Conservation (phyloP, 305 asterid species). For the Solanum hybrid region DNA sequence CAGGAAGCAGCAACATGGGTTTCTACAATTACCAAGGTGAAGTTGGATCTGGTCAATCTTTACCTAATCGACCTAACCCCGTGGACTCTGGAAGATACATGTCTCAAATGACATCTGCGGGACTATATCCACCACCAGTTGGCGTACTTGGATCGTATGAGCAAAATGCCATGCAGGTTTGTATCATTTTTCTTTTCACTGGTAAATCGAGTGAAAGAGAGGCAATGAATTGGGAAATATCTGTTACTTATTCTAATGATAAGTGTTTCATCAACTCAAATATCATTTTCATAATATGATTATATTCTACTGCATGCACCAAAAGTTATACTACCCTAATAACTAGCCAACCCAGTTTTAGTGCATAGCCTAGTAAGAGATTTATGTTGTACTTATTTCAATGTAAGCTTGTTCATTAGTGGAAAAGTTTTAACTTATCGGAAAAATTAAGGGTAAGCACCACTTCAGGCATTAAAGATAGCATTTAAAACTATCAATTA, state of each 20-base stretch:
- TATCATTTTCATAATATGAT: background rate
- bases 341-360: background rate
- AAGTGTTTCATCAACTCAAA: background rate
- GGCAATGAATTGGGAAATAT: background rate
- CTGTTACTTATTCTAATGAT: background rate
- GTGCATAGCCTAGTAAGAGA: background rate
- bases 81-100: slow-evolving; percentile 65
- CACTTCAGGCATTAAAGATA: background rate
- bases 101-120: slow-evolving; percentile 75
- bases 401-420: background rate
- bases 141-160: slow-evolving; percentile 95
- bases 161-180: slow-evolving; percentile 84
- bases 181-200: slow-evolving; percentile 10
- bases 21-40: slow-evolving; percentile 72
- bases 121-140: slow-evolving; percentile 68
- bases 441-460: background rate
- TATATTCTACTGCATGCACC: background rate
- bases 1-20: slow-evolving; percentile 71
- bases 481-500: background rate
- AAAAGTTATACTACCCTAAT: background rate
- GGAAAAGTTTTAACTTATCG: background rate
- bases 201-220: background rate
- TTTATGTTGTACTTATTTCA: background rate
- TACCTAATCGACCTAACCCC: slow-evolving; percentile 55
- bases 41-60: slow-evolving; percentile 57